Evolutionary conservation across 805 yeast species (phyloP).

Genomic region (Hemisphaericaspora nanyangensis): DNA sequence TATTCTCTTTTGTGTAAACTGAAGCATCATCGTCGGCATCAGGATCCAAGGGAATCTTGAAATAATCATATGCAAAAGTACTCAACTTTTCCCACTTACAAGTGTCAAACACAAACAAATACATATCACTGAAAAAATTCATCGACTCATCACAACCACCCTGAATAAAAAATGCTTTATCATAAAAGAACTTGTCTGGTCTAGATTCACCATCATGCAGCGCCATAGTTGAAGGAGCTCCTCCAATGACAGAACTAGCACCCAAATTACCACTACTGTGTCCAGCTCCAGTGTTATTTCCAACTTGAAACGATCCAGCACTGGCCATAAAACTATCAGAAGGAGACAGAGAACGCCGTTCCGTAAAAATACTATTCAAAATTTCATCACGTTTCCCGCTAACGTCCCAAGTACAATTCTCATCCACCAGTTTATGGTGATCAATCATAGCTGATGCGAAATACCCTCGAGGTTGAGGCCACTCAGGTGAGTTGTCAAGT

Average conservation of each 20-base stretch:
- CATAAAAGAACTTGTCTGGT: conserved; percentile 19
- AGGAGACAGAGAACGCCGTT: not conserved
- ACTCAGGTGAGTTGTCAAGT: conserved; percentile 5
- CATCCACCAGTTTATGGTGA: conserved; percentile 13
- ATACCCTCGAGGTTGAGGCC: conserved; percentile 39
- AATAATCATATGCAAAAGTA: conserved; percentile 36
- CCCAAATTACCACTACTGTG: not conserved
- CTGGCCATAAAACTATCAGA: not conserved
- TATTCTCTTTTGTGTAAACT: conserved; percentile 18
- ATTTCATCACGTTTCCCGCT: not conserved
- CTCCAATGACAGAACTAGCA: not conserved
- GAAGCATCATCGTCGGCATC: conserved; percentile 28
- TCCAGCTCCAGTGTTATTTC: not conserved
- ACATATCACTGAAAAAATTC: conserved; percentile 30
- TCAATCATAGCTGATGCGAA: conserved; percentile 32
- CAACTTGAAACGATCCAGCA: conserved; percentile 1
- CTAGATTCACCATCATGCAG: conserved; percentile 1
- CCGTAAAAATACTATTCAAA: not conserved
- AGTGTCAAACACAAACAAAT: conserved; percentile 27
- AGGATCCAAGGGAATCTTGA: conserved; percentile 20
- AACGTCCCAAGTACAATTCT: conserved; percentile 17
- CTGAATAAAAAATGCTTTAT: conserved; percentile 32
- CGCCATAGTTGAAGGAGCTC: not conserved
- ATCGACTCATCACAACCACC: conserved; percentile 35
- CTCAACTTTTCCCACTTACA: conserved; percentile 31